A percentile compares a stretch with the other conserved stretches of the same genome.
These are phyloP conservation scores for Coemansia sp. DNA, from an alignment of 192 early-diverging fungal species.

Conservation along the genomic window DNA sequence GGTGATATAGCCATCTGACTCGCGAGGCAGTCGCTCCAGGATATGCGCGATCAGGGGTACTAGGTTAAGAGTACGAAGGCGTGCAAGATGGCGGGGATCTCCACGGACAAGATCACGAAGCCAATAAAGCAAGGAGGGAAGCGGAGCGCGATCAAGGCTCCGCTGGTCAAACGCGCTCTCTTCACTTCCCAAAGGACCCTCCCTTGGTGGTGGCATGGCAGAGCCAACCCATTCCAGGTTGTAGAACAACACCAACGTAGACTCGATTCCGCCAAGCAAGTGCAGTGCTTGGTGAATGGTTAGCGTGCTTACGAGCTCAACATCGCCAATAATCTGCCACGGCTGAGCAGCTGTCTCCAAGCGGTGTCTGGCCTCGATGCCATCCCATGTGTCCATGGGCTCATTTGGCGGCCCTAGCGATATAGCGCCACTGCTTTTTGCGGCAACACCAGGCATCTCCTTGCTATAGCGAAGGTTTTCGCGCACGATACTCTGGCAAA, in stretches of 20 bases:
- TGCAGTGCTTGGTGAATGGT: slow-evolving; percentile 35
- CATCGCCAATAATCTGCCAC: slow-evolving; percentile 31
- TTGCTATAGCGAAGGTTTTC: slow-evolving; percentile 24
- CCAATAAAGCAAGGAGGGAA: slow-evolving; percentile 38
- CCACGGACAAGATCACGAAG: slow-evolving; percentile 38
- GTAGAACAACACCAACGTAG: slow-evolving; percentile 27
- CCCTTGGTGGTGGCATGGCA: slow-evolving; percentile 18
- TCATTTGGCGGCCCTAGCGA: slow-evolving; percentile 3
- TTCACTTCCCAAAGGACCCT: slow-evolving; percentile 41
- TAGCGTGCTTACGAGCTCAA: slow-evolving; percentile 16
- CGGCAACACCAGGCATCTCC: neutral
- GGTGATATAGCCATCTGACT: slow-evolving; percentile 22
- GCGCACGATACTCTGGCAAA: slow-evolving; percentile 37
- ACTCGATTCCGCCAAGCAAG: slow-evolving; percentile 33
- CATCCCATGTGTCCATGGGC: neutral
- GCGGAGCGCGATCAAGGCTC: slow-evolving; percentile 19
- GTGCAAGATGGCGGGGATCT: slow-evolving; percentile 21
- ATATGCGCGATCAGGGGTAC: slow-evolving; percentile 32
- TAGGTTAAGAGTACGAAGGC: slow-evolving; percentile 23
- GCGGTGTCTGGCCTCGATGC: slow-evolving; percentile 17
- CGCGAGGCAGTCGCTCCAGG: slow-evolving; percentile 19
- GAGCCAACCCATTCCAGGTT: slow-evolving; percentile 41
- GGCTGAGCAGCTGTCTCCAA: slow-evolving; percentile 24
- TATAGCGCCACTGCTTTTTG: slow-evolving; percentile 1
- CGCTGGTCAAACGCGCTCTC: slow-evolving; percentile 36